These are phyloP conservation scores for Mycena rosella DNA, from an alignment of 768 basidiomycete species.

Conservation along the genomic window DNA sequence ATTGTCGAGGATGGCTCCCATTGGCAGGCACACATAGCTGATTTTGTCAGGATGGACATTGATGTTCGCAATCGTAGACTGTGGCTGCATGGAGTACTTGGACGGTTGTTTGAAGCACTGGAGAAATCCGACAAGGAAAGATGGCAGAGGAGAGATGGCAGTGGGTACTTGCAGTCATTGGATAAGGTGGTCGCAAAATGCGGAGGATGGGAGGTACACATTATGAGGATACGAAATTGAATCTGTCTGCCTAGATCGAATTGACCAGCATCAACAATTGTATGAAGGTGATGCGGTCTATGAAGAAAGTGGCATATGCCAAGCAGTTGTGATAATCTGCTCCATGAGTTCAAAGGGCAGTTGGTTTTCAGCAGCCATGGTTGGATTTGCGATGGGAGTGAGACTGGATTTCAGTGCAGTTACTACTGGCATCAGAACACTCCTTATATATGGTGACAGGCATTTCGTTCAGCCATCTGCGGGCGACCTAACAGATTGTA, in stretches of 20 bases:
- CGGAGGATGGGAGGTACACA: slow-evolving; percentile 36
- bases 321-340: slow-evolving; percentile 30
- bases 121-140: neutral
- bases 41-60: neutral
- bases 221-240: slow-evolving; percentile 32
- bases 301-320: slow-evolving; percentile 35
- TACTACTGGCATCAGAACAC: no score
- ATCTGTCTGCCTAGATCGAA: slow-evolving; percentile 36
- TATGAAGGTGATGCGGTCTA: slow-evolving; percentile 37
- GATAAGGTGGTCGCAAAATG: slow-evolving; percentile 34
- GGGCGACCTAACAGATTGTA: neutral
- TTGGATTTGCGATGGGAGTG: neutral
- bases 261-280: slow-evolving; percentile 37
- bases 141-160: neutral
- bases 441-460: no score
- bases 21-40: neutral
- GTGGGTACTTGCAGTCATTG: neutral
- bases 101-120: neutral
- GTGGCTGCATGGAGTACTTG: neutral
- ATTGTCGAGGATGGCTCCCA: slow-evolving; percentile 23
- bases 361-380: neutral
- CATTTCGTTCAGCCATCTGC: no score
- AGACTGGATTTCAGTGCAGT: no score
- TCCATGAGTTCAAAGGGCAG: slow-evolving; percentile 40
- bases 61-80: slow-evolving; percentile 12